Percentiles rank a stretch among this genome's conserved stretches.
phyloP scores from a whole-genome alignment of 495 filamentous ascomycete genomes.

The Clohesyomyces aquaticus region DNA sequence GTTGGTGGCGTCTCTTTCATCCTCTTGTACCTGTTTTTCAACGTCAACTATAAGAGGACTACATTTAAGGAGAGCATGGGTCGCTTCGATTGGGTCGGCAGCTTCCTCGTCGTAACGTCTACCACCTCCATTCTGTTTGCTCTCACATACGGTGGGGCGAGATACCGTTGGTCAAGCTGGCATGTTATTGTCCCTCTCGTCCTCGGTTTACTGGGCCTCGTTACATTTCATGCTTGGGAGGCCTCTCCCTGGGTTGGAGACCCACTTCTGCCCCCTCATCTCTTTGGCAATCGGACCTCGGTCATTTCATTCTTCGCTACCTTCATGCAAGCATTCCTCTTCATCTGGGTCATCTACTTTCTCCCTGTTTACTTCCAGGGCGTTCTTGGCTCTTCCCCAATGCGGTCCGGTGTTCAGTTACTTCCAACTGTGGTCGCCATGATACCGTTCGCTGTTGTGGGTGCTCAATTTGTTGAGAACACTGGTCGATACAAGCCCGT shows the following conservation, averaged over 20 bases:
- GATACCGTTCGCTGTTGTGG: conserved; percentile 11
- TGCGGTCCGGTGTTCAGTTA: conserved; percentile 62
- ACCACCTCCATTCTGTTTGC: conserved; percentile 11
- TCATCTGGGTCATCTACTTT: conserved; percentile 60
- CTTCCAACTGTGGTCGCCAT: conserved; percentile 16
- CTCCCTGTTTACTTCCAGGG: conserved; percentile 66
- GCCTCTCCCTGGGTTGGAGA: background rate
- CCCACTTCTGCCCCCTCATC: conserved; percentile 37
- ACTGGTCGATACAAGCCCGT: conserved; percentile 12
- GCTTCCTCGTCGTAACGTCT: conserved; percentile 16
- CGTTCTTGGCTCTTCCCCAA: conserved; percentile 55
- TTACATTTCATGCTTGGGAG: conserved; percentile 3
- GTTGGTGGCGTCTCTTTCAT: conserved; percentile 18
- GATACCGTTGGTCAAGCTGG: conserved; percentile 15
- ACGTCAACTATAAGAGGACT: conserved; percentile 15
- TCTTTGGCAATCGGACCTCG: conserved; percentile 56
- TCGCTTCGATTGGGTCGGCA: conserved; percentile 29
- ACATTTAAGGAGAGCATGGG: conserved; percentile 3
- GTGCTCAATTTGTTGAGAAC: conserved; percentile 9
- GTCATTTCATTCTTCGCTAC: conserved; percentile 51
- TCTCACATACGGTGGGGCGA: background rate
- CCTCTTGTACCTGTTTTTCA: conserved; percentile 20
- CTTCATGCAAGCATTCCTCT: conserved; percentile 55
- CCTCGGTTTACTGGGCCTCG: conserved; percentile 6
- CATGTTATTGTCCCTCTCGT: conserved; percentile 17